Base-by-base conservation (phyloP, 2,329 filamentous ascomycete species). In the Didymella sp. region DNA sequence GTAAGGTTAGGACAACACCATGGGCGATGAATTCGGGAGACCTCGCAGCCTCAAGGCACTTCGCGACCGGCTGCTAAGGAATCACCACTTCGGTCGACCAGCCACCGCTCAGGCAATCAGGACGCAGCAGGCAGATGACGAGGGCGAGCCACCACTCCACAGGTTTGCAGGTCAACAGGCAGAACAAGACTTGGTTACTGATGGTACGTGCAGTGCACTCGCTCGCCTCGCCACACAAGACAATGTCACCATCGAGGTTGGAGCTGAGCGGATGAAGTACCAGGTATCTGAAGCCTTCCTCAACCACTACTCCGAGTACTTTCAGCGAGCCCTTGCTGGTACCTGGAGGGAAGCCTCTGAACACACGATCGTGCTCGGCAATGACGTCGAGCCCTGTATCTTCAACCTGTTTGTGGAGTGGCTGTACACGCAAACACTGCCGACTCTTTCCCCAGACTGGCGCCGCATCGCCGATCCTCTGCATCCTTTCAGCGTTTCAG, bases 361-460 rank as follows among this genome's bases (percentile, higher is more conserved):
- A 11, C 43, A 51, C 11, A 24, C 17, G 4, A 22, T 66, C 4
- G 35, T 48, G 5, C 53, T 66, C 15, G 46, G 52, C 3, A 49
- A 37, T 12, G 59, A 66, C 22, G 50, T 60, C 17, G 54, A 60
- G 11, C 19, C 49, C 11, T 33, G 35, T 13, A 47, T 46, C 25
- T 59, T 54, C 51, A 59, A 59, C 25, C 31, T 61, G 6, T 61
- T 61, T 38, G 56, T 63, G 15, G 45, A 61, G 21, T 63, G 58
- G 61, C 25, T 63, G 17, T 61, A 63, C 27, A 58, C 49, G 12
- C 58, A 63, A 21, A 46, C 33, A 22, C 41, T 58, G n/a, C 58
- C 52, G 25, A 24, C n/a, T 22, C 22, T 50, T 9, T 21, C 52
- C 13, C 52, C 52, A 11, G 52, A 50, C 21, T 56, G 52, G 52